Evolutionary conservation across 768 basidiomycete species (phyloP).

Genomic region (Candolleomyces eurysporus): DNA sequence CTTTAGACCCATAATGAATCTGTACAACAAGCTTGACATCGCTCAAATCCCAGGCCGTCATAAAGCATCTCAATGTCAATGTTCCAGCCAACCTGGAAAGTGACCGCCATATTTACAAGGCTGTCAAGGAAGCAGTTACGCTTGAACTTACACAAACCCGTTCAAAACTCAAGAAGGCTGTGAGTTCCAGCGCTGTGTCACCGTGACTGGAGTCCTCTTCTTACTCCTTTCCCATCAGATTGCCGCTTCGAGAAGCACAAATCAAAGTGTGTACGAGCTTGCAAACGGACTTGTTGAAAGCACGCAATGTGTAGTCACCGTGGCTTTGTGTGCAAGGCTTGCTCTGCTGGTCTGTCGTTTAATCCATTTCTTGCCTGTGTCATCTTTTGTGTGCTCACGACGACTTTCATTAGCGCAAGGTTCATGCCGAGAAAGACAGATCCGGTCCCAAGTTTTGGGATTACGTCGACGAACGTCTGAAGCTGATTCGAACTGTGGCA

Average conservation of each 20-base stretch:
- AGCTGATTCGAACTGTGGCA: constrained; percentile 7
- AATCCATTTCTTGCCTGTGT: not conserved
- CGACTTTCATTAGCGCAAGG: constrained; percentile 10
- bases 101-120: constrained; percentile 15
- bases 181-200: constrained; percentile 1
- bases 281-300: constrained; percentile 12
- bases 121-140: constrained; percentile 12
- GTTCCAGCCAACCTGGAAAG: constrained; percentile 19
- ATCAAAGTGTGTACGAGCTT: constrained; percentile 14
- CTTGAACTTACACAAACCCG: constrained; percentile 20
- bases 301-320: constrained; percentile 11
- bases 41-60: constrained; percentile 13
- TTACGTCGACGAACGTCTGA: constrained; percentile 12
- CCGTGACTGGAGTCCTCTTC: not conserved
- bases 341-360: constrained; percentile 17
- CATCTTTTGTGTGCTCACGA: not conserved
- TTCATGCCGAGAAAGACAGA: not conserved
- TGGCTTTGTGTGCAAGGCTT: constrained; percentile 12
- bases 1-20: not conserved
- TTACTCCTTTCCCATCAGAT: constrained; percentile 7
- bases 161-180: constrained; percentile 19
- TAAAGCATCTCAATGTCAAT: constrained; percentile 14
- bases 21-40: not conserved
- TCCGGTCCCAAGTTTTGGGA: constrained; percentile 13
- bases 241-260: not conserved